Base-by-base conservation (phyloP, 345 rosid species). In the thale cress (Arabidopsis thaliana) region DNA sequence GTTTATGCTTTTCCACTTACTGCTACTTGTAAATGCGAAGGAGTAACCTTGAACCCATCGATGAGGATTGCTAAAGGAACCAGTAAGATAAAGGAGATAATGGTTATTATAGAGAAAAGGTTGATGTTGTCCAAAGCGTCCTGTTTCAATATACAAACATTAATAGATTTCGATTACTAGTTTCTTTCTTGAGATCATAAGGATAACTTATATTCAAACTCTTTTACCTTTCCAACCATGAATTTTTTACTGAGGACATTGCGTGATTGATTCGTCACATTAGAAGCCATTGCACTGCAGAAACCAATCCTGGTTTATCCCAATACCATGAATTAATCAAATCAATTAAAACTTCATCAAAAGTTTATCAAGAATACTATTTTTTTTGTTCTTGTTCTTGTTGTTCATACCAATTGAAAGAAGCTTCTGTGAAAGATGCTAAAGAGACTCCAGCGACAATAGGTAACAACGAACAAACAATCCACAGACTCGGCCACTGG, bases 281-380 rank as follows among this genome's bases (percentile, higher is more conserved):
- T 94, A 62, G 98, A 94, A 34, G 97, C 95, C 98, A 94, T 90
- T 44, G 98, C 96, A 55, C 87, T 86, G 57, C 82, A 82, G 85
- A 94, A 94, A 57, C 98, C 98, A 73, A 65, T 82, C 96, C 96
- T 91, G 85, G n/a, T 78, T 67, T 65, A 33, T 44, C 36, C 7
- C 2, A 36, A 46, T 24, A 14, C 25, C 28, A 71, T 7, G 12
- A 59, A 6, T 61, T 12, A 59, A 6, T 61, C 44, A 40, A 75
- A 69, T 23, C 59, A 25, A 46, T 30, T 59, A n/a, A 36, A 11
- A 7, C 7, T 33, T 74, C 1, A 14, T 58, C 63, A 41, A 38
- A 25, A 55, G 20, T 16, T 16, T 16, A 16, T 16, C 20, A 28
- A 40, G 49, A 49, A 11, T 53, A n/a, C 1, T 38, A 7, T 7